Percentiles rank a stretch among this genome's conserved stretches.
Conservation (phyloP, 2,329 filamentous ascomycete genomes). For the Sporothrix sp. region DNA sequence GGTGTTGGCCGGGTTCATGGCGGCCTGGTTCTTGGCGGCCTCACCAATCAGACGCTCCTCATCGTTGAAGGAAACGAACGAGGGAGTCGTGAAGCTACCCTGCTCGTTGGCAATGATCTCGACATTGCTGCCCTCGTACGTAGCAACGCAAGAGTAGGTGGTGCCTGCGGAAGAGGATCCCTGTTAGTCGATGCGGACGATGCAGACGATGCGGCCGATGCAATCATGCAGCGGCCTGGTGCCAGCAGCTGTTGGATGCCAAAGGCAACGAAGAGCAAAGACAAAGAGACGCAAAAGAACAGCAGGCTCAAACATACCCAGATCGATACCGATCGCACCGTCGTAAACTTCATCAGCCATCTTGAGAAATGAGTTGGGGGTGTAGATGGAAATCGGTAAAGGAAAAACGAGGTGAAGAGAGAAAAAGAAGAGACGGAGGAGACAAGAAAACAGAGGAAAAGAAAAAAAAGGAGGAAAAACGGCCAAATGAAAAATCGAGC, state of each 20-base stretch:
- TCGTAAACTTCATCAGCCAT: conserved; percentile 99
- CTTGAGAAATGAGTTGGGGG: conserved; percentile 28
- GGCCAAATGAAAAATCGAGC: neutral
- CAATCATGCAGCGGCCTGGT: too few species aligned
- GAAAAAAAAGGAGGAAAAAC: neutral
- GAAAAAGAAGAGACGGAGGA: neutral
- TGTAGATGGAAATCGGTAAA: conserved; percentile 3
- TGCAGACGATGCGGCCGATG: neutral
- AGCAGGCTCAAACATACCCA: conserved; percentile 85
- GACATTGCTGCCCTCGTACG: conserved; percentile 98
- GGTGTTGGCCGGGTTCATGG: conserved; percentile 98
- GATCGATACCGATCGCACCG: conserved; percentile 99
- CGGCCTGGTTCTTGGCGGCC: conserved; percentile 99
- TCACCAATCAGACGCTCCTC: conserved; percentile 99
- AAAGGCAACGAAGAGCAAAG: conserved; percentile 13
- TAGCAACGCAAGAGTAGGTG: conserved; percentile 99
- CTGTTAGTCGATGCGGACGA: neutral
- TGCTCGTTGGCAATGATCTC: conserved; percentile 99
- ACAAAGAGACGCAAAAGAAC: conserved; percentile 8
- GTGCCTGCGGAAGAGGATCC: conserved; percentile 53
- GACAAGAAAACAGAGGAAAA: neutral
- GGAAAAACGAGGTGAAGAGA: conserved; percentile 1
- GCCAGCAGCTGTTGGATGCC: neutral
- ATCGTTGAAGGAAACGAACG: conserved; percentile 97
- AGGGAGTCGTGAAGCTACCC: conserved; percentile 97